Evolutionary conservation across 1,284 basidiomycete species (phyloP), one percentile per base, ranked within the genome.

Genomic region (Laetiporus sulphureus): DNA sequence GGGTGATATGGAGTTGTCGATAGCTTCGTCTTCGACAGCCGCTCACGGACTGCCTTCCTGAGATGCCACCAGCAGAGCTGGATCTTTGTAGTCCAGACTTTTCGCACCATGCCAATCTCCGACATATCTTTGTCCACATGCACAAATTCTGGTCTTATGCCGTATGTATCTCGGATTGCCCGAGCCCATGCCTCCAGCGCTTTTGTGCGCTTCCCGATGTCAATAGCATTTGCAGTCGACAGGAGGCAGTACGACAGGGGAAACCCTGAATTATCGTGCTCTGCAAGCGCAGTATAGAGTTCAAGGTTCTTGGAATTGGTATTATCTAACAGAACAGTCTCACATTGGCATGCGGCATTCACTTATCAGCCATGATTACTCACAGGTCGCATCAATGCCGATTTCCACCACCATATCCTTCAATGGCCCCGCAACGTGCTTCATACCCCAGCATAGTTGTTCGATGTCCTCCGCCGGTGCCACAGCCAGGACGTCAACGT

Each of bases 81-180:
- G 24, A 54, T 52, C 43, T 63, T 62, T n/a, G 52, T 48, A 15
- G 40, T 32, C 58, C 58, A 61, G 19, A 56, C 51, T 1, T 30
- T 23, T 24, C 33, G 27, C 4, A 39, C 24, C 42, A 51, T 52
- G 4, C 44, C 45, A 36, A 63, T 63, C 43, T 64, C 58, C 1
- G 52, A 56, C 55, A 62, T 60, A 37, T 63, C 58, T 36, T 64
- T 62, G 41, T 64, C 58, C 5, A 49, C 32, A 39, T 62, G 59
- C 6, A 50, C 36, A 36, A 59, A 59, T 10, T 21, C 5, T 0
- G 59, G 54, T 7, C 46, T 21, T 4, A 64, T 32, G 5, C 43
- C 40, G 36, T 60, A 62, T 27, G 36, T 39, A 18, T 55, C 47
- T 13, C 42, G 46, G 1, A 62, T 32, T 12, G 36, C 40, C 3